Conservation (phyloP, 495 filamentous ascomycete genomes). For the Poronia punctata region DNA sequence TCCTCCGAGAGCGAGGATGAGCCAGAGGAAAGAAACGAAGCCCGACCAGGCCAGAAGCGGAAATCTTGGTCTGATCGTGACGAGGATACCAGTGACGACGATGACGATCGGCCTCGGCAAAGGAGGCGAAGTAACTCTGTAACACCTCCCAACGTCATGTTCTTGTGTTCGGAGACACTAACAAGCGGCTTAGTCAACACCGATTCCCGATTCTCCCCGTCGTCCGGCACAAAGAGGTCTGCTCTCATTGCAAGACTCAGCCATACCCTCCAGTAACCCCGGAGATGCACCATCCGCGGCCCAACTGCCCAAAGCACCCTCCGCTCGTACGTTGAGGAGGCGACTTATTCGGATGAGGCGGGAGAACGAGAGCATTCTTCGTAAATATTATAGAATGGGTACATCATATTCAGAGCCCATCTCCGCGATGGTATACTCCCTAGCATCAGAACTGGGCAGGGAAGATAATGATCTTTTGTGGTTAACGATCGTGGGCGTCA, state of each 20-base stretch:
- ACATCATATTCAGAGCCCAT: conserved; percentile 92
- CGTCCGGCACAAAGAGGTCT: conserved; percentile 45
- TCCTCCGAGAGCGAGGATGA: conserved; percentile 41
- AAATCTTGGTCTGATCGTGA: conserved; percentile 77
- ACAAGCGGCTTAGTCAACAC: conserved; percentile 46
- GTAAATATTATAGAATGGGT: conserved; percentile 76
- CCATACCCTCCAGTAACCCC: conserved; percentile 29
- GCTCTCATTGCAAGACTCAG: conserved; percentile 38
- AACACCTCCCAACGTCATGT: conserved; percentile 25
- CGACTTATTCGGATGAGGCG: conserved; percentile 65
- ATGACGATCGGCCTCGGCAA: conserved; percentile 64
- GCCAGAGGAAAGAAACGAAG: conserved; percentile 21
- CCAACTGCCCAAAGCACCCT: conserved; percentile 54
- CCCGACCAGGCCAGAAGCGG: conserved; percentile 55
- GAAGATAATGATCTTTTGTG: conserved; percentile 97
- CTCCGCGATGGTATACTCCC: conserved; percentile 84
- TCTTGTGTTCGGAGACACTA: not conserved
- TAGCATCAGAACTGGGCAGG: conserved; percentile 88
- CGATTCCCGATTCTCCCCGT: conserved; percentile 43
- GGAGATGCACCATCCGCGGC: conserved; percentile 47
- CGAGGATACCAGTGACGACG: conserved; percentile 61
- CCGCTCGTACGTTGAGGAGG: conserved; percentile 60
- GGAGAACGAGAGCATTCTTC: conserved; percentile 66
- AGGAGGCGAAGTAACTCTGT: conserved; percentile 83
- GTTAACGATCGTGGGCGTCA: conserved; percentile 88